phyloP scores from a whole-genome alignment of 1,284 basidiomycete genomes.

The Tetrapyrgos nigripes region DNA sequence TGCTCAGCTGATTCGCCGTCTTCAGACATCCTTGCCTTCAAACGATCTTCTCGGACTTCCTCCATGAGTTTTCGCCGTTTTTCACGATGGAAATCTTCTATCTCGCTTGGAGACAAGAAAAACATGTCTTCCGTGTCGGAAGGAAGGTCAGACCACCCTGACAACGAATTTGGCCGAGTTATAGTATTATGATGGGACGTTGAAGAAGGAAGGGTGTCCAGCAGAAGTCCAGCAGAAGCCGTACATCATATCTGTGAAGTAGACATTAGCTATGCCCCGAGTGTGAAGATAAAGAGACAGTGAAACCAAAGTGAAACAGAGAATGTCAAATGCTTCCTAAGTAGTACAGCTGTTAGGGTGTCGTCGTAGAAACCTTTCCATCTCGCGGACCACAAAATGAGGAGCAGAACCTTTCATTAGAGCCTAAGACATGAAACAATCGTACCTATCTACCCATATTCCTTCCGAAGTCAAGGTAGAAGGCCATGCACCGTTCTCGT shows the following conservation, averaged over 20 bases:
- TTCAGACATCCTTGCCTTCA: constrained; percentile 60
- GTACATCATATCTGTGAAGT: constrained; percentile 74
- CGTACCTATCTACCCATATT: constrained; percentile 31
- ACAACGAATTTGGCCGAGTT: constrained; percentile 48
- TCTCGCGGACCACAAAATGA: background rate
- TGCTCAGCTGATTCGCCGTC: constrained; percentile 47
- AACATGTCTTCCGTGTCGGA: constrained; percentile 86
- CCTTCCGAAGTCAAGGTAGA: background rate
- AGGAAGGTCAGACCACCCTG: constrained; percentile 82
- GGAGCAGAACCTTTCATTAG: background rate
- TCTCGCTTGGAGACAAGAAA: constrained; percentile 72
- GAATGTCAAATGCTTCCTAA: constrained; percentile 12
- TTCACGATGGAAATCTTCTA: constrained; percentile 66
- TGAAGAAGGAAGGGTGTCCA: constrained; percentile 41
- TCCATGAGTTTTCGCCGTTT: constrained; percentile 73
- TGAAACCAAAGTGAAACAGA: too few relatives aligned
- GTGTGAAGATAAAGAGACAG: constrained; percentile 11
- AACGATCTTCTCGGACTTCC: constrained; percentile 62
- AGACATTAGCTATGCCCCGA: constrained; percentile 20
- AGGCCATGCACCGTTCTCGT: background rate
- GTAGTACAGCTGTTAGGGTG: background rate
- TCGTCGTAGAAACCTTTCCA: background rate
- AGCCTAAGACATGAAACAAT: background rate
- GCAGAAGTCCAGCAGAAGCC: constrained; percentile 76
- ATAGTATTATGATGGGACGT: background rate